Percentiles rank a stretch among this genome's conserved stretches.
These are phyloP conservation scores for Stephanodiscus triporus DNA, from an alignment of 108 stramenopile genomes.

Conservation along the genomic window DNA sequence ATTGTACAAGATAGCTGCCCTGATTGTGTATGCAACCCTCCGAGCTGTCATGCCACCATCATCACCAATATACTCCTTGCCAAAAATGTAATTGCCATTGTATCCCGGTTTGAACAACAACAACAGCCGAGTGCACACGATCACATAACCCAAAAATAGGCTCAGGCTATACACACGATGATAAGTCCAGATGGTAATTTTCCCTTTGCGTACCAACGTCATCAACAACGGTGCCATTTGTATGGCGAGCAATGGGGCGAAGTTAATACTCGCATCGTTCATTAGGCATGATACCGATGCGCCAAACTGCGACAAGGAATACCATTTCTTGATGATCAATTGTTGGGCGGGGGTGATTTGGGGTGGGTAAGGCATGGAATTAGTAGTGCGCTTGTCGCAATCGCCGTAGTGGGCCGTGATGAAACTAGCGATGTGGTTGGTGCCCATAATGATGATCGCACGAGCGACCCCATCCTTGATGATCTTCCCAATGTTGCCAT, in stretches of 20 bases:
- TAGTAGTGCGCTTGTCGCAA: slow-evolving; percentile 12
- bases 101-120: neutral
- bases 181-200: slow-evolving; percentile 7
- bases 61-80: neutral
- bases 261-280: slow-evolving; percentile 6
- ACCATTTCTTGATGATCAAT: slow-evolving; percentile 17
- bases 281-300: slow-evolving; percentile 6
- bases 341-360: neutral
- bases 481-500: neutral
- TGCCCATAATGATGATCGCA: slow-evolving; percentile 9
- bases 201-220: slow-evolving; percentile 40
- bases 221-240: slow-evolving; percentile 31
- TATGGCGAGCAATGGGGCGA: slow-evolving; percentile 22
- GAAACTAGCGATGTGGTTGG: slow-evolving; percentile 10
- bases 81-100: neutral
- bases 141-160: neutral
- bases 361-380: slow-evolving; percentile 31
- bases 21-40: neutral
- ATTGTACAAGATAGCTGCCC: neutral
- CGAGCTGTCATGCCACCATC: neutral
- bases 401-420: slow-evolving; percentile 19
- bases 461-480: slow-evolving; percentile 9
- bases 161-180: slow-evolving; percentile 15
- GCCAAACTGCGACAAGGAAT: slow-evolving; percentile 19
- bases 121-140: neutral